phyloP scores from a whole-genome alignment of 257 asterid genomes.

The Solanum medicagineum region DNA sequence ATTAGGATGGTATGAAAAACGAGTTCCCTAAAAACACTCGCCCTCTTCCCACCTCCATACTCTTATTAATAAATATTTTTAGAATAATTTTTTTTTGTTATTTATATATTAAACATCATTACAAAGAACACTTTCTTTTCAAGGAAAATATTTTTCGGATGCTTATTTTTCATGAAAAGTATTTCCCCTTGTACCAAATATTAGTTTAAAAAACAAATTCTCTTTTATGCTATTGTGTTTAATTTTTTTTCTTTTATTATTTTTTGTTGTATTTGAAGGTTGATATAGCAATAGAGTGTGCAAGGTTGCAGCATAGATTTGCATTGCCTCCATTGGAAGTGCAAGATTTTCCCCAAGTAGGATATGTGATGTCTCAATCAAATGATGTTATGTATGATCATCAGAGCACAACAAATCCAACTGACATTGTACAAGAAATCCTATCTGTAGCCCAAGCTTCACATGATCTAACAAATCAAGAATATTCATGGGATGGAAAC shows the following conservation, averaged over 20 bases:
- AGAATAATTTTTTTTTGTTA: no score
- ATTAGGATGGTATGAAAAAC: no score
- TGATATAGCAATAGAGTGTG: slow-evolving; percentile 79
- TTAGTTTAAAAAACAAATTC: no score
- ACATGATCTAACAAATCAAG: slow-evolving; percentile 52
- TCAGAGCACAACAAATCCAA: slow-evolving; percentile 17
- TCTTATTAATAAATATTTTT: no score
- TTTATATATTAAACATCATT: no score
- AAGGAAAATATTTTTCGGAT: no score
- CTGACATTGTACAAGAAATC: slow-evolving; percentile 61
- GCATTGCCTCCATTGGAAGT: slow-evolving; percentile 66
- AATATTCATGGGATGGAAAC: slow-evolving; percentile 21
- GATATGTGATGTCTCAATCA: slow-evolving; percentile 17
- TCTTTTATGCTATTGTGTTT: neutral
- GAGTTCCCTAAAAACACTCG: no score
- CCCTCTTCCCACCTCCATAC: no score
- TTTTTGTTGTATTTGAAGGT: slow-evolving; percentile 29
- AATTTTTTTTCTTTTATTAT: neutral
- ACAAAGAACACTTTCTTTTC: no score
- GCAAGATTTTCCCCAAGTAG: slow-evolving; percentile 40
- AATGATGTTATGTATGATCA: slow-evolving; percentile 8
- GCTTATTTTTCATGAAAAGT: no score
- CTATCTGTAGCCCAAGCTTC: slow-evolving; percentile 84
- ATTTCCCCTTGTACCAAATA: no score
- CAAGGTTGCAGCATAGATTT: slow-evolving; percentile 71